phyloP scores from a whole-genome alignment of 1,139 yeast genomes.

The Hansenula sp. region DNA sequence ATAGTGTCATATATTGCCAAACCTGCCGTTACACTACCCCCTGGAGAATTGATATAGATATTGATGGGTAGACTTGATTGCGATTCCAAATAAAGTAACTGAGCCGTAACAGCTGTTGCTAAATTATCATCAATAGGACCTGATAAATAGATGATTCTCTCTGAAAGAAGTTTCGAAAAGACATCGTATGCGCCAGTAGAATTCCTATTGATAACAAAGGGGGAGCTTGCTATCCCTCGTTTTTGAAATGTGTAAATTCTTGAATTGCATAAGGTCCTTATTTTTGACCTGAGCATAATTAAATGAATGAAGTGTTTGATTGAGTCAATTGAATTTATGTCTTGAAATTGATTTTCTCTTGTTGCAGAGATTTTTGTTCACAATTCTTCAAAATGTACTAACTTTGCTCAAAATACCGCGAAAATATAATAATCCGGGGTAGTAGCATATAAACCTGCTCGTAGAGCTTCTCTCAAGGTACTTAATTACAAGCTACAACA shows the following conservation, averaged over 20 bases:
- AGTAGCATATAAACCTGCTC: too few species aligned
- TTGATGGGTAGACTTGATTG: constrained; percentile 27
- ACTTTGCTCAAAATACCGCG: too few species aligned
- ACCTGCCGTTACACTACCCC: constrained; percentile 31
- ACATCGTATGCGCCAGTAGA: constrained; percentile 12
- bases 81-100: constrained; percentile 28
- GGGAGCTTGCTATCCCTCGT: constrained; percentile 5
- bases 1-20: constrained; percentile 32
- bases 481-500: too few species aligned
- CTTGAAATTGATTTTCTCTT: too few species aligned
- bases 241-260: neutral
- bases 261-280: neutral
- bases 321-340: too few species aligned
- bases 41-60: constrained; percentile 31
- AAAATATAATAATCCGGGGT: too few species aligned
- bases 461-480: too few species aligned
- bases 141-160: constrained; percentile 27
- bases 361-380: too few species aligned
- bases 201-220: constrained; percentile 1
- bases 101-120: constrained; percentile 30
- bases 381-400: too few species aligned
- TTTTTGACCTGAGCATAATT: neutral
- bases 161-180: constrained; percentile 22
- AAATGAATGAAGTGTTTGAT: neutral
- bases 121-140: constrained; percentile 27